Conservation (phyloP, 768 basidiomycete species). For the Rubroboletus satanas region DNA sequence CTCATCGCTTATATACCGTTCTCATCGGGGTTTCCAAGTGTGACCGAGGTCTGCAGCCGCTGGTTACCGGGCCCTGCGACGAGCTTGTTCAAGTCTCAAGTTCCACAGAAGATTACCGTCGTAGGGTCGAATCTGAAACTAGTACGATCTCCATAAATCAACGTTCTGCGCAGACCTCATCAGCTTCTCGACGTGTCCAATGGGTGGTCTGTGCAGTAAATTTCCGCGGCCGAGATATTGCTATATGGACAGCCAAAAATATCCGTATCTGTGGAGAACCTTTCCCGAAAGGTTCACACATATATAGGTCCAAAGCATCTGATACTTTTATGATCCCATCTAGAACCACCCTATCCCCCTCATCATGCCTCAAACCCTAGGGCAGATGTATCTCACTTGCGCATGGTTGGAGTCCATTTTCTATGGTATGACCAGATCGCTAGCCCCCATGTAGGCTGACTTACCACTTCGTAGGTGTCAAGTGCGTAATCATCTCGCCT, state of each 20-base stretch:
- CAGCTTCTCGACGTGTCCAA: not conserved
- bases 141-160: not conserved
- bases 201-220: not conserved
- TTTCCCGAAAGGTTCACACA: not conserved
- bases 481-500: conserved; percentile 1
- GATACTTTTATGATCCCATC: not conserved
- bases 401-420: conserved; percentile 18
- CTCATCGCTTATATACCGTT: not conserved
- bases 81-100: not conserved
- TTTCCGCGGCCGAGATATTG: not conserved
- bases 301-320: not conserved
- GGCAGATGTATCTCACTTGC: conserved; percentile 16
- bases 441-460: no score
- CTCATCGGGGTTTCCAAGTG: not conserved
- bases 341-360: not conserved
- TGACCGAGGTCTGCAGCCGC: not conserved
- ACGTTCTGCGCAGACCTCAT: not conserved
- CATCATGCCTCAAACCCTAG: conserved; percentile 12
- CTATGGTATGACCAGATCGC: conserved; percentile 7
- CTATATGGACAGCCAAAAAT: not conserved
- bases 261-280: no score
- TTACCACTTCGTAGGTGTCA: conserved; percentile 1
- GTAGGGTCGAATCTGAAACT: not conserved
- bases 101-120: not conserved
- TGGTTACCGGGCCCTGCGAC: not conserved